Conservation (phyloP, 129 eudicot species). For the Lactuca saligna region DNA sequence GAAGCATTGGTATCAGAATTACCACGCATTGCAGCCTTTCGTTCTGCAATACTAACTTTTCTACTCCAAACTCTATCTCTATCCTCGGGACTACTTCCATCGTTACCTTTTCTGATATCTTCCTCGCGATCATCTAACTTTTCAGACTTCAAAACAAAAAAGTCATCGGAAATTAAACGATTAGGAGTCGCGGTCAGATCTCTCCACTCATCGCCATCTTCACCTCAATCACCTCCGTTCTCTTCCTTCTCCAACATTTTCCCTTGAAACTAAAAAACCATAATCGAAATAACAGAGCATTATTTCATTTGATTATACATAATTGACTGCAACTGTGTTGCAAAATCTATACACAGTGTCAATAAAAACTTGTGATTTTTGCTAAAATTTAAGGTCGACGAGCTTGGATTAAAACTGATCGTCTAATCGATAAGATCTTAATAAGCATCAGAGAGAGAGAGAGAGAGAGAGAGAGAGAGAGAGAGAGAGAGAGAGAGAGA, state of each 20-base stretch:
- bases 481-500: too few species aligned
- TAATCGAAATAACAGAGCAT: constrained; percentile 3
- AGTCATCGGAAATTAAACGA: too few species aligned
- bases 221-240: too few species aligned
- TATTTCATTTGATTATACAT: background rate
- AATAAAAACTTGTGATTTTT: constrained; percentile 5
- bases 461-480: too few species aligned
- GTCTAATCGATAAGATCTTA: background rate
- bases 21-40: constrained; percentile 45
- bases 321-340: constrained; percentile 47
- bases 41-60: constrained; percentile 42
- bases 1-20: constrained; percentile 32
- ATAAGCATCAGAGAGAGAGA: background rate
- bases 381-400: background rate
- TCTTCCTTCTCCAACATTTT: too few species aligned
- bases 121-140: too few species aligned
- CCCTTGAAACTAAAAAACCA: constrained; percentile 18
- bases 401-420: background rate
- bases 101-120: too few species aligned
- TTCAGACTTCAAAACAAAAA: too few species aligned
- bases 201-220: too few species aligned
- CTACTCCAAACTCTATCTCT: background rate
- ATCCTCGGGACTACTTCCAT: background rate
- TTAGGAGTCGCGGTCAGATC: too few species aligned
- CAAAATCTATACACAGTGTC: constrained; percentile 4